These are phyloP conservation scores for Ogataea methylovora DNA, from an alignment of 805 yeast genomes.

Conservation along the genomic window DNA sequence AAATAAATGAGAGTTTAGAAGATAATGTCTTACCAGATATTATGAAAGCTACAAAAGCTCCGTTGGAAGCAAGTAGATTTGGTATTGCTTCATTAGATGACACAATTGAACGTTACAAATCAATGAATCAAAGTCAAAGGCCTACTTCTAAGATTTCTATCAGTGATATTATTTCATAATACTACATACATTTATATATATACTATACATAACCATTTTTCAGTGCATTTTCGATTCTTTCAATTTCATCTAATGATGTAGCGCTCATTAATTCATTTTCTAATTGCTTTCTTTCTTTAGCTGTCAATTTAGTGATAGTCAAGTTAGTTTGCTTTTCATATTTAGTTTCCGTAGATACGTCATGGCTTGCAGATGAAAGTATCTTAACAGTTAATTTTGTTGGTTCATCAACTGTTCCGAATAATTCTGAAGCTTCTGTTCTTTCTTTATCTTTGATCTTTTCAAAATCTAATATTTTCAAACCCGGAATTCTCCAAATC, in stretches of 20 bases:
- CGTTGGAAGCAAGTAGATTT: conserved; percentile 14
- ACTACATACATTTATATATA: not conserved
- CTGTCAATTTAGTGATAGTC: conserved; percentile 37
- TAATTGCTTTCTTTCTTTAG: conserved; percentile 44
- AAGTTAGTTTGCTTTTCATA: conserved; percentile 1
- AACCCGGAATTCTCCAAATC: conserved; percentile 54
- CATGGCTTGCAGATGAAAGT: conserved; percentile 5
- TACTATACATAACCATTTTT: conserved; percentile 18
- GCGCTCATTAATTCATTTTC: conserved; percentile 53
- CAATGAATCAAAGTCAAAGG: not conserved
- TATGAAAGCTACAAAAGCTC: conserved; percentile 3
- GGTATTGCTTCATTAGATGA: conserved; percentile 11
- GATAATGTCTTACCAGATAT: conserved; percentile 17
- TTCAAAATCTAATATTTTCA: conserved; percentile 61
- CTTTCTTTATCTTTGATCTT: conserved; percentile 54
- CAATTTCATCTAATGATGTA: conserved; percentile 66
- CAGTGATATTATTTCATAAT: conserved; percentile 13
- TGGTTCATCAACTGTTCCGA: conserved; percentile 27
- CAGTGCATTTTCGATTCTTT: conserved; percentile 53
- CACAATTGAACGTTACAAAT: conserved; percentile 1
- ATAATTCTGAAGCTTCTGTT: conserved; percentile 32
- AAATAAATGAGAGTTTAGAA: conserved; percentile 13
- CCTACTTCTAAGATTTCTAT: conserved; percentile 10
- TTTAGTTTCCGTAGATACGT: conserved; percentile 4
- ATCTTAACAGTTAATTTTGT: conserved; percentile 24